phyloP scores from a whole-genome alignment of 441 rosid species.

The Arabidopsis lyrata region DNA sequence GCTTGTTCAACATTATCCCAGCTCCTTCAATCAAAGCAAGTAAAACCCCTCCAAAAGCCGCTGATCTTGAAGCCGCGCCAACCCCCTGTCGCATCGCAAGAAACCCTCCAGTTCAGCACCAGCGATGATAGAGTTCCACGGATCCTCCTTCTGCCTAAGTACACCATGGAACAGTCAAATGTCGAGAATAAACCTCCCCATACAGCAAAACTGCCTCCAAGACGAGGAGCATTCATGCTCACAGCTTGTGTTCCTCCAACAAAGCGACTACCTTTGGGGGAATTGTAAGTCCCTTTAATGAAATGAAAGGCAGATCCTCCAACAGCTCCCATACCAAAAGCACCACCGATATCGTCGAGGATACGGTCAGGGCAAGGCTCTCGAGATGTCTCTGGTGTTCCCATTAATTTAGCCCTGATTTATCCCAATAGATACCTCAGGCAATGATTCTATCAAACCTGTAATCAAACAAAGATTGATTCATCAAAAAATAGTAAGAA shows the following conservation, averaged over 20 bases:
- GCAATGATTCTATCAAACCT: slow-evolving; percentile 5
- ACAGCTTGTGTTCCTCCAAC: slow-evolving; percentile 67
- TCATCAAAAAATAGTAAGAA: background rate
- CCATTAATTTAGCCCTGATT: slow-evolving; percentile 46
- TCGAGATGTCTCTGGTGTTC: slow-evolving; percentile 74
- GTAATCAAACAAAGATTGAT: background rate
- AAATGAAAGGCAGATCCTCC: slow-evolving; percentile 77
- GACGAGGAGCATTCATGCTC: slow-evolving; percentile 74
- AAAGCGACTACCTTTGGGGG: slow-evolving; percentile 64
- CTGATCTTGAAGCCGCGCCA: slow-evolving; percentile 58
- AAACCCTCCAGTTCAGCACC: slow-evolving; percentile 82
- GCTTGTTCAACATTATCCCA: slow-evolving; percentile 66
- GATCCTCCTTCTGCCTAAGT: slow-evolving; percentile 78
- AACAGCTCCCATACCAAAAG: slow-evolving; percentile 83
- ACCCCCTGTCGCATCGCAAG: slow-evolving; percentile 70
- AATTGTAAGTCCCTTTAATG: slow-evolving; percentile 63
- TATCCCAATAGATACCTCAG: slow-evolving; percentile 1
- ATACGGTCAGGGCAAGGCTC: slow-evolving; percentile 87
- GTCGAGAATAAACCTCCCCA: slow-evolving; percentile 86
- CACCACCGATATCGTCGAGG: slow-evolving; percentile 78
- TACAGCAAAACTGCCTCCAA: slow-evolving; percentile 76
- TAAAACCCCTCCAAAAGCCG: slow-evolving; percentile 61
- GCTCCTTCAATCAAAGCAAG: slow-evolving; percentile 79
- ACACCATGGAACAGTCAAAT: slow-evolving; percentile 74
- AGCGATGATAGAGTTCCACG: slow-evolving; percentile 79